phyloP scores from a whole-genome alignment of 176 grass and related monocot genomes.

The Aegilops umbellulata region DNA sequence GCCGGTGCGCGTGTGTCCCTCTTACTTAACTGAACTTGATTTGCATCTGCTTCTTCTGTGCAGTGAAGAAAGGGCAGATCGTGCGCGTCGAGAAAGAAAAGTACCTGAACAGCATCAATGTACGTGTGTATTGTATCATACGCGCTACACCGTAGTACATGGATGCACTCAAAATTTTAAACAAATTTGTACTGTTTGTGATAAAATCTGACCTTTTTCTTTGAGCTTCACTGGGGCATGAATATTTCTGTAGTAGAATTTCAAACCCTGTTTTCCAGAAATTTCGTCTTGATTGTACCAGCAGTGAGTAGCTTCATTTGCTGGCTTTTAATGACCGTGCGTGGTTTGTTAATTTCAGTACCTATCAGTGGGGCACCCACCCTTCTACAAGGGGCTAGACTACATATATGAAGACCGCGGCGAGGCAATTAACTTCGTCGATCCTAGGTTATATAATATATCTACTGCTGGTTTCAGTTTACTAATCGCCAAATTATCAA shows the following conservation, averaged over 20 bases:
- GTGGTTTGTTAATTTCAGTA: constrained; percentile 52
- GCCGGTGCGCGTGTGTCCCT: too few species aligned
- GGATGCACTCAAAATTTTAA: not conserved
- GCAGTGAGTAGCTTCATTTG: not conserved
- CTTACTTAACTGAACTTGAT: too few species aligned
- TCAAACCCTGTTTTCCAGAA: not conserved
- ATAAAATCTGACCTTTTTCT: not conserved
- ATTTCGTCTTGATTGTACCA: not conserved
- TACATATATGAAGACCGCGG: constrained; percentile 95
- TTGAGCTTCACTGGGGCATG: too few species aligned
- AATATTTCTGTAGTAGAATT: not conserved
- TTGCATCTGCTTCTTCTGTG: not conserved
- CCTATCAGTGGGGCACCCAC: constrained; percentile 80
- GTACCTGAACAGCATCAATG: constrained; percentile 89
- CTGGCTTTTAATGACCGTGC: not conserved
- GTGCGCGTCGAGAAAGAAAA: constrained; percentile 92
- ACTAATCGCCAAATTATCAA: not conserved
- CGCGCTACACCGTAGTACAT: not conserved
- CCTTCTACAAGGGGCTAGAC: constrained; percentile 77
- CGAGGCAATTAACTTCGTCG: constrained; percentile 34
- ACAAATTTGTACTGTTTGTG: not conserved
- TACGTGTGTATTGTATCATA: not conserved
- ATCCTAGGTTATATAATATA: too few species aligned
- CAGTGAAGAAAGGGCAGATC: constrained; percentile 98
- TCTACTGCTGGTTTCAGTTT: too few species aligned